phyloP scores from a whole-genome alignment of 768 basidiomycete genomes.

The Termitomyces sp. region DNA sequence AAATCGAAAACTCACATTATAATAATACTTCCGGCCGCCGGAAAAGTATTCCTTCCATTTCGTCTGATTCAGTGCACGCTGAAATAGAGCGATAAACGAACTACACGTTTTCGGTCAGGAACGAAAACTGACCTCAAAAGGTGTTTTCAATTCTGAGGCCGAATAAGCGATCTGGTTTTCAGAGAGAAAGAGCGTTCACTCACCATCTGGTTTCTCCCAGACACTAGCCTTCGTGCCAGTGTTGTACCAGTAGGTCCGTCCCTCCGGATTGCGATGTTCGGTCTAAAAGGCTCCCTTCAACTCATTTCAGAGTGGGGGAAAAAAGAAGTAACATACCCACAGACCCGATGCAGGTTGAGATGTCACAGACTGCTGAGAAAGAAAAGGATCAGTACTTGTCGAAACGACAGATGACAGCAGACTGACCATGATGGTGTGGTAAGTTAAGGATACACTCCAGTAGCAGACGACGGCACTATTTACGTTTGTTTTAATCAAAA shows the following conservation, averaged over 20 bases:
- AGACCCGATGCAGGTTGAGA: conserved; percentile 22
- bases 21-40: conserved; percentile 87
- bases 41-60: conserved; percentile 97
- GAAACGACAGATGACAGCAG: neutral
- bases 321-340: conserved; percentile 25
- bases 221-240: conserved; percentile 84
- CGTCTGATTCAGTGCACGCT: conserved; percentile 87
- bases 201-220: conserved; percentile 98
- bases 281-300: conserved; percentile 43
- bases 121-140: conserved; percentile 67
- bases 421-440: conserved; percentile 7
- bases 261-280: conserved; percentile 92
- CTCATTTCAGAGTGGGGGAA: neutral
- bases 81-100: conserved; percentile 10
- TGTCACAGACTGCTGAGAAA: conserved; percentile 6
- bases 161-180: conserved; percentile 5
- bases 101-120: conserved; percentile 6
- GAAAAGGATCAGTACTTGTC: neutral
- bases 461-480: neutral
- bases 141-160: conserved; percentile 73
- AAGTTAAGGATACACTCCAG: neutral
- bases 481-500: conserved; percentile 9
- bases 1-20: conserved; percentile 51
- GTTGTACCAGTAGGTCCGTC: conserved; percentile 99
- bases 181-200: conserved; percentile 17